Conservation (phyloP, 2,329 filamentous ascomycete species). For the Teratosphaeriaceae sp. region DNA sequence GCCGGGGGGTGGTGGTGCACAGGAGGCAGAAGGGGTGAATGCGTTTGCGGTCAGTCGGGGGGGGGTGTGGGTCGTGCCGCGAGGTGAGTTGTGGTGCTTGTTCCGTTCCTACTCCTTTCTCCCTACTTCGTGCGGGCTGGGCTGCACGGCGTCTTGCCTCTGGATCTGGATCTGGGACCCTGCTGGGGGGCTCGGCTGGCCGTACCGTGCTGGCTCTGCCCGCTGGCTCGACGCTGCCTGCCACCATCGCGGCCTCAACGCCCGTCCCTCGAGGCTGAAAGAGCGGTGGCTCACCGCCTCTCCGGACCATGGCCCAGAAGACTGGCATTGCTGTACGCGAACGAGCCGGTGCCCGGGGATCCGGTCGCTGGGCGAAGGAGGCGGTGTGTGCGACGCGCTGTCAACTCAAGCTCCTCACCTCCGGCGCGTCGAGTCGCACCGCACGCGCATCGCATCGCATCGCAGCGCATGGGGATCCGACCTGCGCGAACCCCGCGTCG, state of each 20-base stretch:
- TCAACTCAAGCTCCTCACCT: conserved; percentile 7
- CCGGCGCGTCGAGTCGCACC: conserved; percentile 3
- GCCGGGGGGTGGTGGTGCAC: conserved; percentile 15
- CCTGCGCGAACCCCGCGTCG: no score
- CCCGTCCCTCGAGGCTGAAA: background rate
- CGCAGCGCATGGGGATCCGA: background rate
- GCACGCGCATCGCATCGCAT: no score
- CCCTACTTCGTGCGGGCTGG: no score
- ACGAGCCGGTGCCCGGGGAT: background rate
- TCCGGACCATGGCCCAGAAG: no score
- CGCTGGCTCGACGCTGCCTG: no score
- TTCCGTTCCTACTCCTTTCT: conserved; percentile 7
- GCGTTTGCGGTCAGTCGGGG: conserved; percentile 79
- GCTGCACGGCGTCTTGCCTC: no score
- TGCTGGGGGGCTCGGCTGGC: no score
- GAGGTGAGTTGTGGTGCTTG: conserved; percentile 81
- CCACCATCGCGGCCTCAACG: no score
- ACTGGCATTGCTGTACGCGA: no score
- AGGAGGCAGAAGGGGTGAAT: conserved; percentile 49
- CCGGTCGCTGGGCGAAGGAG: background rate
- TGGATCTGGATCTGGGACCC: no score
- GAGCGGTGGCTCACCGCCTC: conserved; percentile 9
- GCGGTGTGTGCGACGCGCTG: conserved; percentile 11
- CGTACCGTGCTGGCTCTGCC: no score
- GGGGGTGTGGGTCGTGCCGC: conserved; percentile 88